These are phyloP conservation scores for Catunica adiposa DNA, from an alignment of 2,329 filamentous ascomycete genomes.

Conservation along the genomic window DNA sequence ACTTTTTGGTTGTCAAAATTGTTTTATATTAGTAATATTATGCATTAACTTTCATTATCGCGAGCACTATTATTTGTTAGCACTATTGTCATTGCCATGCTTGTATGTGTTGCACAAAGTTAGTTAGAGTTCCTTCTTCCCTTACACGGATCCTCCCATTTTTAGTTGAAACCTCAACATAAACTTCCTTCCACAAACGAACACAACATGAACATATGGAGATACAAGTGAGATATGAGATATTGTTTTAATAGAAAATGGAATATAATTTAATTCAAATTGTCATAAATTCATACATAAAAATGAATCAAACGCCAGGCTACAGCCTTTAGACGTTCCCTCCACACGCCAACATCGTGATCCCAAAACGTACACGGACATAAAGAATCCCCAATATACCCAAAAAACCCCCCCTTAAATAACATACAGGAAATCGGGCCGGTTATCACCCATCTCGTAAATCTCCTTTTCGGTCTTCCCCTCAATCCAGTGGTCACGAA, in stretches of 20 bases:
- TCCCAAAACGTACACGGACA: no score
- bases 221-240: no score
- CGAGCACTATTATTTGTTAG: background rate
- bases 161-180: background rate
- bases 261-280: no score
- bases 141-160: background rate
- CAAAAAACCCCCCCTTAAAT: constrained; percentile 25
- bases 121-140: background rate
- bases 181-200: no score
- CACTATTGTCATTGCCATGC: background rate
- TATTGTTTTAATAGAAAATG: no score
- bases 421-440: constrained; percentile 57
- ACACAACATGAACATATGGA: no score
- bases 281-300: no score
- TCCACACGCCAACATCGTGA: no score
- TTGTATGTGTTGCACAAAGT: background rate
- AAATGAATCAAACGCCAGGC: no score
- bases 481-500: constrained; percentile 45
- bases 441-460: constrained; percentile 49
- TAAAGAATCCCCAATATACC: background rate
- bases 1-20: background rate
- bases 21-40: background rate
- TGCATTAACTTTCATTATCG: background rate
- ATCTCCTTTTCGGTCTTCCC: constrained; percentile 48
- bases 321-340: no score